A percentile compares a stretch with the other conserved stretches of the same genome.
phyloP scores from a whole-genome alignment of 139 green algal species.

The Micromonas commoda region DNA sequence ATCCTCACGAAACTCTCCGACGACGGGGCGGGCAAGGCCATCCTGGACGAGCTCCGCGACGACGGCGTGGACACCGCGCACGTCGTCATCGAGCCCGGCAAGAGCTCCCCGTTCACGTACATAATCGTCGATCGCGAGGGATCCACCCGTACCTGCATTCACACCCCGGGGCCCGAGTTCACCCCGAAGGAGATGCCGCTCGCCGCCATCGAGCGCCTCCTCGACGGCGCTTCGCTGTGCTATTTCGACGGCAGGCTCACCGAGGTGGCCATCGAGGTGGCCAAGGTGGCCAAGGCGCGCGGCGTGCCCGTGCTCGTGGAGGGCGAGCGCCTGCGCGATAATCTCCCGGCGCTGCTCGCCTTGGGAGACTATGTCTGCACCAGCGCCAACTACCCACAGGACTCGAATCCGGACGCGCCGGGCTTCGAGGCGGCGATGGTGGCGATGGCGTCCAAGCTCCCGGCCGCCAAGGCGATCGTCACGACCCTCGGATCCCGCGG shows the following conservation, averaged over 20 bases:
- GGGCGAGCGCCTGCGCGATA: constrained; percentile 70
- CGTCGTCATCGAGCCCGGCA: constrained; percentile 54
- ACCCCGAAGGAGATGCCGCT: constrained; percentile 54
- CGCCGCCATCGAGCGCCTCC: constrained; percentile 26
- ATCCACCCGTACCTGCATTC: constrained; percentile 71
- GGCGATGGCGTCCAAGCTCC: constrained; percentile 53
- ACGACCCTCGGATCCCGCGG: constrained; percentile 65
- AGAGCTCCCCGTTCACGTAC: constrained; percentile 93
- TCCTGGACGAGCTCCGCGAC: constrained; percentile 61
- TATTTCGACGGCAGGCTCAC: constrained; percentile 92
- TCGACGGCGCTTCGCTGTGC: constrained; percentile 60
- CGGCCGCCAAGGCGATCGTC: constrained; percentile 50
- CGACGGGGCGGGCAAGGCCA: constrained; percentile 35
- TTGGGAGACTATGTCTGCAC: constrained; percentile 70
- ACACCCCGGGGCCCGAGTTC: constrained; percentile 74
- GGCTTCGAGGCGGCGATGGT: constrained; percentile 55
- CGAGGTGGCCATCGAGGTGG: constrained; percentile 75
- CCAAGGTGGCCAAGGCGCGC: constrained; percentile 43
- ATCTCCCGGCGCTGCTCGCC: constrained; percentile 66
- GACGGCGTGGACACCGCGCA: constrained; percentile 75
- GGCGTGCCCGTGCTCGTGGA: constrained; percentile 61
- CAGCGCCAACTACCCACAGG: constrained; percentile 25
- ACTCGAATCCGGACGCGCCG: neutral
- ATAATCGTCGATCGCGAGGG: constrained; percentile 87
- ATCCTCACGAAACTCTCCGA: constrained; percentile 73